phyloP scores from a whole-genome alignment of 2,329 filamentous ascomycete species.

The Fusarium newnesense region DNA sequence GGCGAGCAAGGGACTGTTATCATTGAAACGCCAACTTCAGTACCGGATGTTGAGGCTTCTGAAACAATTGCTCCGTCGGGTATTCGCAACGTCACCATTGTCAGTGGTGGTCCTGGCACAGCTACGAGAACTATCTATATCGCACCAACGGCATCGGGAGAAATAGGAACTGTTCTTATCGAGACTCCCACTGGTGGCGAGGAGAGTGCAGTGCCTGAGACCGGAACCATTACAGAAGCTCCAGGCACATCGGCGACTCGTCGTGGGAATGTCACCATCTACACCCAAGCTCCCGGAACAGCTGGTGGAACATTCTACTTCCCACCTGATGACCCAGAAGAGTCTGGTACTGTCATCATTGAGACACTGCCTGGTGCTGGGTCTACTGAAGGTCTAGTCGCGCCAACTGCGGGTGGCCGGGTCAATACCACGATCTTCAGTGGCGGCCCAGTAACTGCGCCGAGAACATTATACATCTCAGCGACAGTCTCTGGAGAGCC shows the following conservation, averaged over 20 bases:
- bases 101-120: constrained; percentile 3
- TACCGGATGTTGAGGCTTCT: not conserved
- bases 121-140: not conserved
- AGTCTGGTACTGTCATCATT: not conserved
- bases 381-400: too few relatives aligned
- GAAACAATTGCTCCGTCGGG: not conserved
- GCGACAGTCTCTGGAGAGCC: constrained; percentile 6
- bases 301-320: constrained; percentile 7
- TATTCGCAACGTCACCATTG: constrained; percentile 2
- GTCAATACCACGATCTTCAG: constrained; percentile 8
- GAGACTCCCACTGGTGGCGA: not conserved
- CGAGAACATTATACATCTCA: not conserved
- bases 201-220: not conserved
- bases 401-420: not conserved
- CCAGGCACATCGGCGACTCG: too few relatives aligned
- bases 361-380: not conserved
- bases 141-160: not conserved
- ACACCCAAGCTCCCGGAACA: not conserved
- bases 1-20: constrained; percentile 4
- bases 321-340: constrained; percentile 1
- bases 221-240: not conserved
- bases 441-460: constrained; percentile 5
- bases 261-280: constrained; percentile 1
- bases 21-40: constrained; percentile 5
- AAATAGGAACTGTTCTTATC: constrained; percentile 2